Conservation (phyloP, 306 rosid species). For the Luffa aegyptiaca region DNA sequence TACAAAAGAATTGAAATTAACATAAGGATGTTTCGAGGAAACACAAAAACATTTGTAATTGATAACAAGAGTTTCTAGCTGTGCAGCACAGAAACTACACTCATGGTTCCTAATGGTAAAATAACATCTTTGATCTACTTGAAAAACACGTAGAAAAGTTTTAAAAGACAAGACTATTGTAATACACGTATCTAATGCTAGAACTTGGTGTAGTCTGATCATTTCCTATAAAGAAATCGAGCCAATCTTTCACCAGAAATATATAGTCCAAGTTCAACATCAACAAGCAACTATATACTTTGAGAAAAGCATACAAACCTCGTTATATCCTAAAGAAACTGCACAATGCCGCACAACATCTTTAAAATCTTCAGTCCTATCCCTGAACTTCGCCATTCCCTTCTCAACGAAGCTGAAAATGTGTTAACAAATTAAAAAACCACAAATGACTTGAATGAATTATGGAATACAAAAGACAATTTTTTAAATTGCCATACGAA, state of each 20-base stretch:
- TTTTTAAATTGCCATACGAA: background rate
- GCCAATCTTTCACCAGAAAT: background rate
- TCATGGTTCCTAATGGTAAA: background rate
- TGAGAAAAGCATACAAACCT: slow-evolving; percentile 32
- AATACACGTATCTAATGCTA: background rate
- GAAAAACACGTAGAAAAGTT: background rate
- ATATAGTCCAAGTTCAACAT: background rate
- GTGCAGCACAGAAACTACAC: background rate
- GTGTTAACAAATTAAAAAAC: background rate
- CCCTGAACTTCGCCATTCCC: slow-evolving; percentile 49
- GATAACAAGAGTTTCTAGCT: background rate
- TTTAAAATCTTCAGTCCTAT: slow-evolving; percentile 84
- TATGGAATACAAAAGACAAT: background rate
- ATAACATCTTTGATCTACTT: background rate
- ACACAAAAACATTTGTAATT: background rate
- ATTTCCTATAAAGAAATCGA: background rate
- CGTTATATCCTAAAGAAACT: slow-evolving; percentile 55
- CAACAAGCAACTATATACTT: background rate
- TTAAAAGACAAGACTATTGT: background rate
- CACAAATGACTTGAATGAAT: background rate
- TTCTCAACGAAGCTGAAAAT: slow-evolving; percentile 3
- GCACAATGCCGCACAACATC: slow-evolving; percentile 77
- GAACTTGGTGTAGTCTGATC: background rate
- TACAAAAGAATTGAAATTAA: slow-evolving; percentile 16
- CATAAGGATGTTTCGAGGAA: background rate